Evolutionary conservation across 352 stramenopile species (phyloP).

Genomic region (Hyphochytrium catenoides): DNA sequence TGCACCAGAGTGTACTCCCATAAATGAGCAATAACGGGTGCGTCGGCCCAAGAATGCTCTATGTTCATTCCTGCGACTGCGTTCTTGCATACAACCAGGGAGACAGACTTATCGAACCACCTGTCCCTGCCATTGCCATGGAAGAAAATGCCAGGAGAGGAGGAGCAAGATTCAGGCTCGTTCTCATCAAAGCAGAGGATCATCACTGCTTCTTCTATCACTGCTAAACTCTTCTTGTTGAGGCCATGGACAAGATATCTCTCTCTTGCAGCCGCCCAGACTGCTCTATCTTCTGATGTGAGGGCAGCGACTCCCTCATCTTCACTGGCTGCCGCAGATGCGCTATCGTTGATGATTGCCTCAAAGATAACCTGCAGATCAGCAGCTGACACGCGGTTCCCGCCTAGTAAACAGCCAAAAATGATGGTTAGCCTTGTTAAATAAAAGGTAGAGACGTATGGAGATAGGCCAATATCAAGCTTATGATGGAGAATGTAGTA

Average conservation of each 20-base stretch:
- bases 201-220: conserved; percentile 48
- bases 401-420: too few relatives aligned
- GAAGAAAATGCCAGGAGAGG: conserved; percentile 44
- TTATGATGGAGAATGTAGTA: too few relatives aligned
- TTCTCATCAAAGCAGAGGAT: conserved; percentile 41
- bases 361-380: conserved; percentile 54
- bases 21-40: conserved; percentile 51
- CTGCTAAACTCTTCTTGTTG: conserved; percentile 53
- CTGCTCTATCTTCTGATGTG: conserved; percentile 48
- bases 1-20: conserved; percentile 58
- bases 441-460: too few relatives aligned
- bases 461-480: too few relatives aligned
- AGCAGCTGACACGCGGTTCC: conserved; percentile 34
- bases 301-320: conserved; percentile 38
- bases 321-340: conserved; percentile 17
- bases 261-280: conserved; percentile 64
- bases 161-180: conserved; percentile 24
- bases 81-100: conserved; percentile 83
- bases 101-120: conserved; percentile 94
- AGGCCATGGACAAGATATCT: conserved; percentile 57
- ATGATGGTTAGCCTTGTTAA: too few relatives aligned
- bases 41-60: conserved; percentile 79
- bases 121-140: conserved; percentile 69
- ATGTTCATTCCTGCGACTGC: conserved; percentile 74
- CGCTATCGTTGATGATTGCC: conserved; percentile 22